A percentile compares a stretch with the other conserved stretches of the same genome.
phyloP scores from a whole-genome alignment of 371 early-diverging fungal species.

The Batkoa obscura region DNA sequence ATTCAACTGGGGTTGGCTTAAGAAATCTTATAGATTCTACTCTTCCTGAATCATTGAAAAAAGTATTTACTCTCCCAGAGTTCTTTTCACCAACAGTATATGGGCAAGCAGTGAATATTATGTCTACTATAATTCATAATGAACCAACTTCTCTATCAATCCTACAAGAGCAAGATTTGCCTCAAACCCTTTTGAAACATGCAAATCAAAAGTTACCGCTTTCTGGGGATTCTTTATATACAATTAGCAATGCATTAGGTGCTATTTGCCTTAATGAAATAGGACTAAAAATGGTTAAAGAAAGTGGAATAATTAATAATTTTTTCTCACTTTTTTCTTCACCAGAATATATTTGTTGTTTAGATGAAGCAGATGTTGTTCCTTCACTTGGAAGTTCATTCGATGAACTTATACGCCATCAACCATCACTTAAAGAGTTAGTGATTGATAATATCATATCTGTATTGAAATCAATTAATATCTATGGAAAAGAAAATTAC shows the following conservation, averaged over 20 bases:
- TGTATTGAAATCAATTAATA: constrained; percentile 32
- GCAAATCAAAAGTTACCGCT: constrained; percentile 40
- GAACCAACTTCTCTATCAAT: constrained; percentile 85
- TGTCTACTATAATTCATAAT: constrained; percentile 89
- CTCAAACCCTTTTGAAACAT: constrained; percentile 58
- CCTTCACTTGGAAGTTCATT: constrained; percentile 61
- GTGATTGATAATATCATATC: constrained; percentile 47
- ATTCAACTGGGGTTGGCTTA: constrained; percentile 71
- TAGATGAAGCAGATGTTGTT: constrained; percentile 67
- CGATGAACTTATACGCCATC: constrained; percentile 93
- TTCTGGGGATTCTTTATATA: constrained; percentile 41
- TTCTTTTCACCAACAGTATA: constrained; percentile 21
- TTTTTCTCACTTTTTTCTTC: constrained; percentile 61
- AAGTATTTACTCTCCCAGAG: constrained; percentile 44
- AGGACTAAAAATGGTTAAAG: constrained; percentile 66
- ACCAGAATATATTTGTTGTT: constrained; percentile 46
- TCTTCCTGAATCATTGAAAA: constrained; percentile 53
- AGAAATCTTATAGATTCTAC: constrained; percentile 83
- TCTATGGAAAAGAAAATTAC: constrained; percentile 19
- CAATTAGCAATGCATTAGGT: constrained; percentile 84
- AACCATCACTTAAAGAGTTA: constrained; percentile 52
- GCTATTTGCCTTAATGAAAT: constrained; percentile 79
- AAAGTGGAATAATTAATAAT: constrained; percentile 42
- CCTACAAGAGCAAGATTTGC: constrained; percentile 74
- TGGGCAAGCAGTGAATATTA: constrained; percentile 57